Conservation (phyloP, 768 basidiomycete species). For the Boletus reticulatus region DNA sequence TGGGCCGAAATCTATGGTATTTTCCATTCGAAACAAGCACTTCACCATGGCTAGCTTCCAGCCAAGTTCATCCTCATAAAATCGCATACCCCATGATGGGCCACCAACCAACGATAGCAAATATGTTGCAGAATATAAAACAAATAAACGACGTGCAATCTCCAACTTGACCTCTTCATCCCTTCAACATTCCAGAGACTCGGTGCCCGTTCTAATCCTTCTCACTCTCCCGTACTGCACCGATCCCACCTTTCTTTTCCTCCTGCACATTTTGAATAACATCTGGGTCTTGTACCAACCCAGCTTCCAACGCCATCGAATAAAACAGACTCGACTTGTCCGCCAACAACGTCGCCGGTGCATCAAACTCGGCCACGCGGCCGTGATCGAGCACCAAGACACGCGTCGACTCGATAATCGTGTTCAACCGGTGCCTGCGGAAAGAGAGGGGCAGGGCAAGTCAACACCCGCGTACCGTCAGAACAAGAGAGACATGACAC, state of each 20-base stretch:
- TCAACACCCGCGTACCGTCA: not conserved
- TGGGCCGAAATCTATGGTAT: too few species aligned
- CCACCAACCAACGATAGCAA: too few species aligned
- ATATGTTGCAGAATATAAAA: too few species aligned
- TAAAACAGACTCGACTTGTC: conserved; percentile 57
- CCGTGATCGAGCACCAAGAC: conserved; percentile 83
- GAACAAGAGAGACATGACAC: conserved; percentile 20
- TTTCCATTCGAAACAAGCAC: too few species aligned
- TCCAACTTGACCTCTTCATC: too few species aligned
- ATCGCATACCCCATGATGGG: too few species aligned
- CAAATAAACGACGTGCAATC: too few species aligned
- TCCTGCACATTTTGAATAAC: not conserved
- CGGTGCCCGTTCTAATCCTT: not conserved
- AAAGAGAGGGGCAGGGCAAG: not conserved
- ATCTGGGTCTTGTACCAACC: conserved; percentile 31
- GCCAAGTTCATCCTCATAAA: too few species aligned
- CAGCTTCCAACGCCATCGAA: conserved; percentile 64
- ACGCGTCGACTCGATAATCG: conserved; percentile 77
- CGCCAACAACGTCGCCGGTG: conserved; percentile 62
- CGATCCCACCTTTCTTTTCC: not conserved
- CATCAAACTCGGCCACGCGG: conserved; percentile 80
- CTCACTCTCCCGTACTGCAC: not conserved
- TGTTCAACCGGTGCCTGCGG: conserved; percentile 72
- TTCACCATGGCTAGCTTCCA: too few species aligned
- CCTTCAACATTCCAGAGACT: too few species aligned